phyloP scores from a whole-genome alignment of 108 stramenopile genomes.

The Cylindrotheca fusiformis region DNA sequence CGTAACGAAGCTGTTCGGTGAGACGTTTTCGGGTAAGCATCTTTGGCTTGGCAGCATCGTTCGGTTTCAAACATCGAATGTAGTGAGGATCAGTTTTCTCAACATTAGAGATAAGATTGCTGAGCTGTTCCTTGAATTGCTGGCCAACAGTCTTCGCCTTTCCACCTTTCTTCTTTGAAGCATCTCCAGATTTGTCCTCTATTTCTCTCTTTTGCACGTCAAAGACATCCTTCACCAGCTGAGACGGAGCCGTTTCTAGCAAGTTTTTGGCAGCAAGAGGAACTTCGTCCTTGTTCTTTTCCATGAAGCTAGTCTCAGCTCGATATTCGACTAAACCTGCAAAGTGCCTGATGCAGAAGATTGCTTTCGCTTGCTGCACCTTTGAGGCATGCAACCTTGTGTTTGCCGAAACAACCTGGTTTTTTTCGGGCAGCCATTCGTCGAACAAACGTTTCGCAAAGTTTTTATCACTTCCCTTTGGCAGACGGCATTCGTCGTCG shows the following conservation, averaged over 20 bases:
- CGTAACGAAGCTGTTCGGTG: conserved; percentile 95
- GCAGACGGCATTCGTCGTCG: conserved; percentile 91
- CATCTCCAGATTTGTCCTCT: conserved; percentile 28
- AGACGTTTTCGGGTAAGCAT: conserved; percentile 79
- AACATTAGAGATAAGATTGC: conserved; percentile 81
- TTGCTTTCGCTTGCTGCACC: conserved; percentile 68
- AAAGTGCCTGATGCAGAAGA: conserved; percentile 92
- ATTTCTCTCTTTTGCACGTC: conserved; percentile 56
- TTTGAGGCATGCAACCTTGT: conserved; percentile 73
- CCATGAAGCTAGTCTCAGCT: conserved; percentile 93
- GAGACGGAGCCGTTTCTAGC: conserved; percentile 78
- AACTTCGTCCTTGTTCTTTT: conserved; percentile 97
- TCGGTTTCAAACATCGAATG: conserved; percentile 98
- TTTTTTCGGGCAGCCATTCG: conserved; percentile 70
- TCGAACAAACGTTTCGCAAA: conserved; percentile 82
- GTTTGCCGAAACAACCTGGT: conserved; percentile 76
- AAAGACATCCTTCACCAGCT: conserved; percentile 80
- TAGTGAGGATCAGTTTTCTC: conserved; percentile 98
- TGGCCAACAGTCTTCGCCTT: conserved; percentile 87
- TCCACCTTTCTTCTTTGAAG: conserved; percentile 31
- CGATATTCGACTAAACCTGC: conserved; percentile 94
- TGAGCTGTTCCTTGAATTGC: conserved; percentile 94
- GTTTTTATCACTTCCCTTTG: conserved; percentile 80
- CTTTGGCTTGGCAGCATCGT: conserved; percentile 86
- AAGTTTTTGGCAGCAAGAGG: conserved; percentile 86